A percentile compares a stretch with the other conserved stretches of the same genome.
Evolutionary conservation across 2,329 filamentous ascomycete genomes (phyloP).

Genomic region (Dactylellina sp.): DNA sequence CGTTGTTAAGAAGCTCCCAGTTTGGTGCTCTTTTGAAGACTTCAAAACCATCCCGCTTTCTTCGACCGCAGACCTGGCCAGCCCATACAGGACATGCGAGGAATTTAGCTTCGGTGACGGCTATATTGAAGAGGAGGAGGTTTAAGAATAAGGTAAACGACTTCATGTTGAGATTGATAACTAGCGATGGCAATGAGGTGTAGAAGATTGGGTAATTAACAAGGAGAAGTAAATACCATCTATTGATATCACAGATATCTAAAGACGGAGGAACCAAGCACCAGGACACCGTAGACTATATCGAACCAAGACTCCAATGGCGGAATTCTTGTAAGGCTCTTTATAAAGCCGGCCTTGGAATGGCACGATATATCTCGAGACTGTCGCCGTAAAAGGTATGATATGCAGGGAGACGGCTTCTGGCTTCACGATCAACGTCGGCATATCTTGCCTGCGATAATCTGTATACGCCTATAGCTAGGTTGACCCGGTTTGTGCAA

Average conservation of each 20-base stretch:
- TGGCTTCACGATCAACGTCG: background rate
- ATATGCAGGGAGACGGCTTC: background rate
- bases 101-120: constrained; percentile 8
- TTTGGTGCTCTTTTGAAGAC: constrained; percentile 22
- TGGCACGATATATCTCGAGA: constrained; percentile 6
- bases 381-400: constrained; percentile 18
- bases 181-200: background rate
- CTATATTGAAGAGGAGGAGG: constrained; percentile 20
- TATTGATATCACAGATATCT: constrained; percentile 39
- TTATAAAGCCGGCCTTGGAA: constrained; percentile 15
- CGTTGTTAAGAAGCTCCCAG: constrained; percentile 25
- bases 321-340: background rate
- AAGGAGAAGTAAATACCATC: background rate
- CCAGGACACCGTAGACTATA: too few relatives aligned
- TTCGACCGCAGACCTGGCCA: constrained; percentile 30
- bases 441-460: constrained; percentile 3
- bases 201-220: background rate
- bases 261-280: background rate
- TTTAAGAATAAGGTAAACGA: background rate
- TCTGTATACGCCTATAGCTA: constrained; percentile 1
- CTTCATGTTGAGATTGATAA: constrained; percentile 15
- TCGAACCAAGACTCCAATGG: background rate
- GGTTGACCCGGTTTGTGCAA: background rate
- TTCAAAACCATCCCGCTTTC: constrained; percentile 36
- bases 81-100: constrained; percentile 37